A percentile compares a stretch with the other conserved stretches of the same genome.
Evolutionary conservation across 2,329 filamentous ascomycete genomes (phyloP).

Genomic region (Periconia sp.): DNA sequence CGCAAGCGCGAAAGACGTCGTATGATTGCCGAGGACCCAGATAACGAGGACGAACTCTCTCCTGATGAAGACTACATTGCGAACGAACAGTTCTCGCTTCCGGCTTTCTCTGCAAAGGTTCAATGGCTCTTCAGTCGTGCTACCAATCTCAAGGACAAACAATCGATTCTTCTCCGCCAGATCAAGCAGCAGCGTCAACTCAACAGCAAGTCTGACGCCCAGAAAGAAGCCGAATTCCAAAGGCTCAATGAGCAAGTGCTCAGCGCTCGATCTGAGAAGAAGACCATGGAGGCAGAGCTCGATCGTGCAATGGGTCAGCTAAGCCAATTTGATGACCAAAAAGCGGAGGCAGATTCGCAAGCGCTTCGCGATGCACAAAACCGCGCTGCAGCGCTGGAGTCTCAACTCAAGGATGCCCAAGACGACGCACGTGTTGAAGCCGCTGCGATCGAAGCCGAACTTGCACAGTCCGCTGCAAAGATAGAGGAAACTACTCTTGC

Average conservation of each 20-base stretch:
- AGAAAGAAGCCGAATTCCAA: conserved; percentile 47
- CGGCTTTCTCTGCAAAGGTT: conserved; percentile 78
- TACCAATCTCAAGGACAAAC: conserved; percentile 83
- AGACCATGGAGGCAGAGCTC: conserved; percentile 42
- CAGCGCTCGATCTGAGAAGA: conserved; percentile 42
- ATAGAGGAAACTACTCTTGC: conserved; percentile 33
- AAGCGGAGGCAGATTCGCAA: conserved; percentile 23
- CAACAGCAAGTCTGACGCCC: conserved; percentile 80
- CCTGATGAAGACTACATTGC: conserved; percentile 66
- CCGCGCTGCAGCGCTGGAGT: conserved; percentile 38
- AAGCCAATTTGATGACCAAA: conserved; percentile 35
- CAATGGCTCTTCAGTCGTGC: conserved; percentile 79
- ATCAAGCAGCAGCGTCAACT: conserved; percentile 95
- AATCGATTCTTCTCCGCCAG: conserved; percentile 85
- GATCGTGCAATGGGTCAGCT: conserved; percentile 42
- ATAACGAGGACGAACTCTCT: conserved; percentile 66
- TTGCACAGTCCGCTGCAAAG: conserved; percentile 39
- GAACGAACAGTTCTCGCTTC: conserved; percentile 71
- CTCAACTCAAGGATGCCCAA: conserved; percentile 39
- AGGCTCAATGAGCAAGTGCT: conserved; percentile 50
- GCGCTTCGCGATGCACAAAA: conserved; percentile 36
- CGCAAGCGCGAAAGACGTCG: conserved; percentile 42
- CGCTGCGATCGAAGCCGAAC: conserved; percentile 44
- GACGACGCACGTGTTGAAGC: conserved; percentile 44
- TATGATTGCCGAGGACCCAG: conserved; percentile 57